Conservation (phyloP, 1,139 yeast genomes). For the Yamadazyma songkhlaensis region DNA sequence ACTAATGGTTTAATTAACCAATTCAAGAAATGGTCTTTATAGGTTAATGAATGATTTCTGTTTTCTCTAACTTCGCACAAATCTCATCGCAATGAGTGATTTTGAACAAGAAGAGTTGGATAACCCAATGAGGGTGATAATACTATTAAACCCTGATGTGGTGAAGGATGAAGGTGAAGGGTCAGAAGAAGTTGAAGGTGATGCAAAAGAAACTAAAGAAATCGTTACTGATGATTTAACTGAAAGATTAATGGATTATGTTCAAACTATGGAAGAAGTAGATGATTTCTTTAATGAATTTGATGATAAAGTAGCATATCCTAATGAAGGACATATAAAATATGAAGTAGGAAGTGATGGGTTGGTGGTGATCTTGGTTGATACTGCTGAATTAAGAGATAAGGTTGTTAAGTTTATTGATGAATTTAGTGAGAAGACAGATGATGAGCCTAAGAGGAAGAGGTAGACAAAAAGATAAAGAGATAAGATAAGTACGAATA, state of each 20-base stretch:
- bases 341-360: conserved; percentile 76
- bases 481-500: too few species aligned
- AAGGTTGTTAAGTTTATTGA: conserved; percentile 38
- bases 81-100: conserved; percentile 15
- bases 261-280: conserved; percentile 48
- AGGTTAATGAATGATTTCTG: conserved; percentile 1
- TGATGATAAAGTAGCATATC: conserved; percentile 59
- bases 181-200: conserved; percentile 7
- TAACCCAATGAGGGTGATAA: conserved; percentile 40
- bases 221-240: conserved; percentile 43
- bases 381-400: conserved; percentile 27
- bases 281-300: conserved; percentile 61
- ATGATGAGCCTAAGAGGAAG: background rate
- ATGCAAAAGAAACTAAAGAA: background rate
- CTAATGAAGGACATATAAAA: conserved; percentile 64
- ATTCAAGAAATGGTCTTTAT: conserved; percentile 80
- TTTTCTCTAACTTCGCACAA: background rate
- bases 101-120: conserved; percentile 35
- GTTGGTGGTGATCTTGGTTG: conserved; percentile 58
- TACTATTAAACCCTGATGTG: conserved; percentile 36
- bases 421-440: conserved; percentile 23
- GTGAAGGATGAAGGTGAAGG: conserved; percentile 3
- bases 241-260: conserved; percentile 43
- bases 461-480: background rate
- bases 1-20: conserved; percentile 92